Evolutionary conservation across 805 yeast species (phyloP), one percentile per base, ranked within the genome.

Genomic region (Metschnikowia henanensis): DNA sequence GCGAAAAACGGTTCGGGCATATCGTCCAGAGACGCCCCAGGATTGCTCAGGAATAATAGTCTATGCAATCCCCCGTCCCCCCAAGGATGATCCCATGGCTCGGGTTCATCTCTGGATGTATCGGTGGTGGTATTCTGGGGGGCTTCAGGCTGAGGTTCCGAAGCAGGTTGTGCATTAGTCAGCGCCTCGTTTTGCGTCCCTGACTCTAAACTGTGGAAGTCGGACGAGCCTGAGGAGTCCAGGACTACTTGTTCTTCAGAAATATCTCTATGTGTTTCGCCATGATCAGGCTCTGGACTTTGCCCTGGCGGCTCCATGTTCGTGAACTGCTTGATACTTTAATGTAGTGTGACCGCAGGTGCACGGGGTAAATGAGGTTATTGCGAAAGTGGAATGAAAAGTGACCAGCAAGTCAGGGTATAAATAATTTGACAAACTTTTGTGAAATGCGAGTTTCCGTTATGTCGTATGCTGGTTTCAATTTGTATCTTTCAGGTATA

Each of bases 1-100:
- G 33, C 38, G 19, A 38, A 21, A 25, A 39, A 29, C 34, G 28
- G 37, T 13, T 39, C 38, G 10, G 22, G 36, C 9, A 18, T 19
- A 17, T 13, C 30, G 17, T 35, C 45, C 13, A 25, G 30, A 25
- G 22, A n/a, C 15, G 26, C 21, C 7, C 22, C 35, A 6, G 36
- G 32, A 7, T 8, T 21, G 7, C n/a, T 20, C 23, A 38, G 35
- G 25, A 35, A 35, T 6, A 30, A 21, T 17, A 40, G 29, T 6
- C 37, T 28, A 15, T 31, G 43, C 16, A 25, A 18, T 9, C n/a
- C 12, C 22, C 25, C 39, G 15, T 23, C 30, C 3, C 6, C 29
- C 8, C 2, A 7, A n/a, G 30, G 30, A 2, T n/a, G 17, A n/a
- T n/a, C n/a, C 16, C 16, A 28, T 3, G n/a, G 3, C 3, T 28